Evolutionary conservation across 2,329 filamentous ascomycete species (phyloP).

Genomic region (Nemania abortiva): DNA sequence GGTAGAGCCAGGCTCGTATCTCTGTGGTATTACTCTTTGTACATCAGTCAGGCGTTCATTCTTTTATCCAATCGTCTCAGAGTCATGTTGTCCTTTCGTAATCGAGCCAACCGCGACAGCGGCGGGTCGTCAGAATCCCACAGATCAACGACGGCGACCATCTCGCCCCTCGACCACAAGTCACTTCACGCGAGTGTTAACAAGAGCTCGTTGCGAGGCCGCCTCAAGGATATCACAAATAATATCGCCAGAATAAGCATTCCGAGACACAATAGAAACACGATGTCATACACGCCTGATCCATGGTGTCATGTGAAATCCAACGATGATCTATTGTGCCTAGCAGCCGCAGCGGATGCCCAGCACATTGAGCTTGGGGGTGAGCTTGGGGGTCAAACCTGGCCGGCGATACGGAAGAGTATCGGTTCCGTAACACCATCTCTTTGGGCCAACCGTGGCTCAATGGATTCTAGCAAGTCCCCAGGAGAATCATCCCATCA

Average conservation of each 20-base stretch:
- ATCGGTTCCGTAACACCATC: constrained; percentile 45
- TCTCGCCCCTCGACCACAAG: constrained; percentile 13
- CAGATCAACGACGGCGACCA: neutral
- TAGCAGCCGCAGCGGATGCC: constrained; percentile 1
- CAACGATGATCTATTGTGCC: constrained; percentile 18
- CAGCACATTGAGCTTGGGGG: constrained; percentile 20
- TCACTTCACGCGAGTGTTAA: constrained; percentile 3
- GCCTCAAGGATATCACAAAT: constrained; percentile 33
- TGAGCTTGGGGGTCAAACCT: constrained; percentile 28
- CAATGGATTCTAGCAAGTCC: constrained; percentile 25
- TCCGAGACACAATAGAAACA: constrained; percentile 1
- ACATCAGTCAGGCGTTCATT: constrained; percentile 19
- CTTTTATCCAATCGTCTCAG: constrained; percentile 10
- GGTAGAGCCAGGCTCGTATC: constrained; percentile 16
- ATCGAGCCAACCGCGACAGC: constrained; percentile 12
- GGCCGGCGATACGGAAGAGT: constrained; percentile 42
- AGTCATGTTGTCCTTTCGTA: constrained; percentile 33
- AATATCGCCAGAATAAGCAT: constrained; percentile 20
- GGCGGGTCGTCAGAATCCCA: constrained; percentile 14
- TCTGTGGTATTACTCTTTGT: constrained; percentile 24
- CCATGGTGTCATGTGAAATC: constrained; percentile 23
- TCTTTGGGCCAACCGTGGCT: constrained; percentile 36
- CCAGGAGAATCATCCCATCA: constrained; percentile 15
- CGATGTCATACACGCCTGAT: constrained; percentile 5
- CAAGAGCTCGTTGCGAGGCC: constrained; percentile 35